These are phyloP conservation scores for Elymus sibiricus DNA, from an alignment of 176 grass and related monocot species.

Conservation along the genomic window DNA sequence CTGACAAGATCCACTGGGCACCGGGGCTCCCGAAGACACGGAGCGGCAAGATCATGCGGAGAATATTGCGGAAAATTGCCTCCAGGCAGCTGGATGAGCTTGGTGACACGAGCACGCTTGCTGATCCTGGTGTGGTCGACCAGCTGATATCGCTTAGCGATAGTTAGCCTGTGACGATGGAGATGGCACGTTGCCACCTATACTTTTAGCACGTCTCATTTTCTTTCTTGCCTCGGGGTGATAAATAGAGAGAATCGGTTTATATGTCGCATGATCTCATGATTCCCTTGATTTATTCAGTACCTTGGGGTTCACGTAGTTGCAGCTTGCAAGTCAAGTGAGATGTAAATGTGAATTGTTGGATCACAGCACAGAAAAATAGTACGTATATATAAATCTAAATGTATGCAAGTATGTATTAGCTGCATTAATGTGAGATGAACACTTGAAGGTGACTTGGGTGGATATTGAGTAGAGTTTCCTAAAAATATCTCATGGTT, in stretches of 20 bases:
- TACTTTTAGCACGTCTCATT: not conserved
- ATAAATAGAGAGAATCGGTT: not conserved
- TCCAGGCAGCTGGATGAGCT: slow-evolving; percentile 82
- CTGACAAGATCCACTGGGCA: slow-evolving; percentile 98
- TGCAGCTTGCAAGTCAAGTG: not conserved
- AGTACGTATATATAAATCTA: too few relatives aligned
- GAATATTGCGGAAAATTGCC: slow-evolving; percentile 94
- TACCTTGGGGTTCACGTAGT: not conserved
- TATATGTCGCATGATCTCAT: not conserved
- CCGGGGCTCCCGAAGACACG: slow-evolving; percentile 94
- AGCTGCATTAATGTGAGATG: too few relatives aligned
- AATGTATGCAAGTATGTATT: too few relatives aligned
- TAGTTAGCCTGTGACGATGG: slow-evolving; percentile 10
- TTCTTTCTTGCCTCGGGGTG: not conserved
- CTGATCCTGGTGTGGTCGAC: slow-evolving; percentile 80
- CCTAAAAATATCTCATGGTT: too few relatives aligned
- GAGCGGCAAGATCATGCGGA: slow-evolving; percentile 98
- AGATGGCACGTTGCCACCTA: not conserved
- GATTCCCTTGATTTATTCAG: not conserved
- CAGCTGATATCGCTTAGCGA: slow-evolving; percentile 77
- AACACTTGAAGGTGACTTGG: too few relatives aligned
- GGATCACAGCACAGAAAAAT: not conserved
- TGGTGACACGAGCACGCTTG: slow-evolving; percentile 98
- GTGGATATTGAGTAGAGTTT: too few relatives aligned
- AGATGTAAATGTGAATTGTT: slow-evolving; percentile 17